Conservation (phyloP, 805 yeast species). For the Sugiyamaella lignohabitans region DNA sequence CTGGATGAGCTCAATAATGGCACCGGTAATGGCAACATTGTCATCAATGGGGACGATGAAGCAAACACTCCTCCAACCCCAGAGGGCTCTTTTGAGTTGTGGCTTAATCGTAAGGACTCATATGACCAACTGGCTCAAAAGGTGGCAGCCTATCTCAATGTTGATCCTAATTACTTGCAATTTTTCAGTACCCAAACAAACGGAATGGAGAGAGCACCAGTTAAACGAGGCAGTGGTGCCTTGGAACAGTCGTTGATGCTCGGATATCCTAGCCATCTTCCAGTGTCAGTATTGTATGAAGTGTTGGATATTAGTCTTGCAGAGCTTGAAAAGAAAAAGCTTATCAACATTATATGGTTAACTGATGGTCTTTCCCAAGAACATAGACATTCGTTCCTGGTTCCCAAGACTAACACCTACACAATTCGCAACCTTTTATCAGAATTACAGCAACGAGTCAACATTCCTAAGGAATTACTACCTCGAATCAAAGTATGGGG, state of each 20-base stretch:
- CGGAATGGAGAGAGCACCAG: conserved; percentile 37
- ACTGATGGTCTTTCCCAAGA: conserved; percentile 64
- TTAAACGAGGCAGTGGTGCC: conserved; percentile 28
- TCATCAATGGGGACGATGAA: conserved; percentile 11
- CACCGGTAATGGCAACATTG: conserved; percentile 12
- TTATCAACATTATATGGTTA: conserved; percentile 64
- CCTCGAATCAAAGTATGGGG: conserved; percentile 32
- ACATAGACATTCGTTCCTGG: conserved; percentile 59
- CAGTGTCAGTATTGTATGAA: conserved; percentile 56
- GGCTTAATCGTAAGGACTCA: conserved; percentile 58
- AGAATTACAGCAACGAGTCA: conserved; percentile 50
- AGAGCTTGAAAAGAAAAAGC: conserved; percentile 71
- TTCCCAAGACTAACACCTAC: conserved; percentile 48
- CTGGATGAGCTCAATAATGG: conserved; percentile 12
- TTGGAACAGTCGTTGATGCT: conserved; percentile 31
- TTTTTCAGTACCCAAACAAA: conserved; percentile 58
- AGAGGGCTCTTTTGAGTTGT: conserved; percentile 38
- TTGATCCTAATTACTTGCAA: conserved; percentile 57
- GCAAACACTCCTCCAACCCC: conserved; percentile 13
- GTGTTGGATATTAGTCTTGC: conserved; percentile 63
- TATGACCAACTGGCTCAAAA: conserved; percentile 57
- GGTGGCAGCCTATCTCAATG: conserved; percentile 48
- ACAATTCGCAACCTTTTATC: conserved; percentile 43
- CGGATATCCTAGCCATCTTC: conserved; percentile 12
- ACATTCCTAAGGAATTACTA: conserved; percentile 39